phyloP scores from a whole-genome alignment of 768 basidiomycete genomes.

The Gautieria morchelliformis region DNA sequence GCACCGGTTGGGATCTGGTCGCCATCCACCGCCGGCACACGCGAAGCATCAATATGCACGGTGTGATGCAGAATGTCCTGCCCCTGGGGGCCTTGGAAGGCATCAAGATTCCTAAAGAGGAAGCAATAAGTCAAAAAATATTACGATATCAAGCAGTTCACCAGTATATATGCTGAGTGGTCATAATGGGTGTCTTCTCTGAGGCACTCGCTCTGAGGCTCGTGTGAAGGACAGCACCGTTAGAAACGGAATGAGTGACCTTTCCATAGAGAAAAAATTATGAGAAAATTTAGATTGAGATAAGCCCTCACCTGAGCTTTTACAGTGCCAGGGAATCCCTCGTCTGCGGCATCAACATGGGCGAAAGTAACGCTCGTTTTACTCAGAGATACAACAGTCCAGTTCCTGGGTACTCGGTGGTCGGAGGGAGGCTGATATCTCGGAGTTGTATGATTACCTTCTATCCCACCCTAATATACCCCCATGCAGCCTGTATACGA shows the following conservation, averaged over 20 bases:
- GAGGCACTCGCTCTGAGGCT: constrained; percentile 37
- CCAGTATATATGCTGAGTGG: constrained; percentile 49
- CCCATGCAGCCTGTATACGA: constrained; percentile 26
- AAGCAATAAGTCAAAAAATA: neutral
- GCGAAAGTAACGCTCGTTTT: constrained; percentile 42
- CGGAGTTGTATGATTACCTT: constrained; percentile 6
- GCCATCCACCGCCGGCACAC: constrained; percentile 31
- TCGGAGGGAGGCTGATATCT: neutral
- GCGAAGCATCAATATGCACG: constrained; percentile 29
- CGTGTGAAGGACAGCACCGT: constrained; percentile 27
- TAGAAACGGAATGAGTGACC: constrained; percentile 38
- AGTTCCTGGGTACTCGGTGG: too few relatives aligned
- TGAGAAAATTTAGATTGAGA: neutral
- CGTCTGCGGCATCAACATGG: constrained; percentile 40
- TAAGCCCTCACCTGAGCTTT: constrained; percentile 26
- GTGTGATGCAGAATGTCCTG: constrained; percentile 29
- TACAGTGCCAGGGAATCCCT: constrained; percentile 46
- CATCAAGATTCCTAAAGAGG: constrained; percentile 38
- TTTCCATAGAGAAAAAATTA: constrained; percentile 12
- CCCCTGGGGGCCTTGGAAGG: constrained; percentile 32
- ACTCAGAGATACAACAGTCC: too few relatives aligned
- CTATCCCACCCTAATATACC: constrained; percentile 49
- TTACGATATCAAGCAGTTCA: constrained; percentile 12
- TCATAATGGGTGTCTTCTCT: constrained; percentile 47
- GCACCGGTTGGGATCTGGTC: constrained; percentile 32